Evolutionary conservation across 805 yeast species (phyloP).

Genomic region (Suhomyces canberraensis): DNA sequence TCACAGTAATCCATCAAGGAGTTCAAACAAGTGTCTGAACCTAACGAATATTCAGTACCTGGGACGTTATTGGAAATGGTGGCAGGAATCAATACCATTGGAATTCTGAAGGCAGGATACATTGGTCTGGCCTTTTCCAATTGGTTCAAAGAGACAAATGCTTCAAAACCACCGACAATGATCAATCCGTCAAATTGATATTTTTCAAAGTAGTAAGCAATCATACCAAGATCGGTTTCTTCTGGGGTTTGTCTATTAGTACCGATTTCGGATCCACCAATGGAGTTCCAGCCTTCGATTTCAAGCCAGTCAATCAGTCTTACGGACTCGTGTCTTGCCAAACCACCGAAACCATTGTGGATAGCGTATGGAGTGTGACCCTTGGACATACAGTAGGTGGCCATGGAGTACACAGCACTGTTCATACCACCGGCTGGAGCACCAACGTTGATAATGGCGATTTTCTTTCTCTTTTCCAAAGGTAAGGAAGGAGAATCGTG

Average conservation of each 20-base stretch:
- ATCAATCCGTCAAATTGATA: conserved; percentile 83
- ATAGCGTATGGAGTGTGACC: conserved; percentile 93
- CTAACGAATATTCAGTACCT: conserved; percentile 96
- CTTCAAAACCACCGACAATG: conserved; percentile 96
- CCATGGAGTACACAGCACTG: conserved; percentile 87
- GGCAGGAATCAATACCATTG: conserved; percentile 91
- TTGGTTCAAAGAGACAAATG: conserved; percentile 81
- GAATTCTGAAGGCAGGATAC: conserved; percentile 91
- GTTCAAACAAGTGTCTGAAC: conserved; percentile 94
- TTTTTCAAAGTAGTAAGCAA: conserved; percentile 91
- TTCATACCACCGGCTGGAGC: conserved; percentile 98
- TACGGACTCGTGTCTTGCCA: conserved; percentile 85
- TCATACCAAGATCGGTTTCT: conserved; percentile 78
- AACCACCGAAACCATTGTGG: conserved; percentile 90
- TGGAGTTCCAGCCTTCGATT: conserved; percentile 81
- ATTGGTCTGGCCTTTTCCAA: conserved; percentile 69
- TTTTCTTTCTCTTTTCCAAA: conserved; percentile 56
- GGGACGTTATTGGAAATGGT: conserved; percentile 98
- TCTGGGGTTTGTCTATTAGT: conserved; percentile 87
- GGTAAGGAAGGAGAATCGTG: conserved; percentile 59
- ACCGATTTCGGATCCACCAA: conserved; percentile 97
- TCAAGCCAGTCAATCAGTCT: conserved; percentile 75
- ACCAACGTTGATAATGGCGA: conserved; percentile 89
- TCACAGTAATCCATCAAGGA: conserved; percentile 90
- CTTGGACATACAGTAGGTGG: conserved; percentile 78